A percentile compares a stretch with the other conserved stretches of the same genome.
These are phyloP conservation scores for Trichophyton mentagrophytes DNA, from an alignment of 2,329 filamentous ascomycete genomes.

Conservation along the genomic window DNA sequence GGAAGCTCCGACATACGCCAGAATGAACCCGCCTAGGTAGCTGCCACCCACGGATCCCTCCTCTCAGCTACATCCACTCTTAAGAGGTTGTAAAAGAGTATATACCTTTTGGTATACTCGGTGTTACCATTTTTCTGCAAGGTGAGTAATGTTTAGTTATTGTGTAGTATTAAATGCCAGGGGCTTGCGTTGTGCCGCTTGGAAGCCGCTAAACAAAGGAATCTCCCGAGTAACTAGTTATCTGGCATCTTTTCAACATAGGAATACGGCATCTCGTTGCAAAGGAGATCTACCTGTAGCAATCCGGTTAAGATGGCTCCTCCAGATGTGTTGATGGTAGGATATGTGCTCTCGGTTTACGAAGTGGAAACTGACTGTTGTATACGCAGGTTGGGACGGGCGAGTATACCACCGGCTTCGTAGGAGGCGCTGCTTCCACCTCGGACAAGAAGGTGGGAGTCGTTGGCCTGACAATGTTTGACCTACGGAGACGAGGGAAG, in stretches of 20 bases:
- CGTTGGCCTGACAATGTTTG: conserved; percentile 78
- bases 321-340: conserved; percentile 57
- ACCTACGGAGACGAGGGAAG: conserved; percentile 76
- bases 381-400: conserved; percentile 62
- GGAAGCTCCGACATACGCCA: not conserved
- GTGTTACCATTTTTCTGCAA: too few species aligned
- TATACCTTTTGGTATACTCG: too few species aligned
- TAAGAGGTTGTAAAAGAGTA: too few species aligned
- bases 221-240: not conserved
- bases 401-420: conserved; percentile 93
- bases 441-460: conserved; percentile 97
- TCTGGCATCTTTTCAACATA: not conserved
- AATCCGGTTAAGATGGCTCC: conserved; percentile 21
- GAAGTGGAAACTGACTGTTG: conserved; percentile 8
- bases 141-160: too few species aligned
- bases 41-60: not conserved
- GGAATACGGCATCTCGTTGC: not conserved
- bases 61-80: too few species aligned
- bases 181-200: not conserved
- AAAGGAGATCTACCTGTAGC: too few species aligned
- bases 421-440: conserved; percentile 65
- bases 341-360: conserved; percentile 10
- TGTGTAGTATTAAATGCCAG: too few species aligned
- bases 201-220: not conserved
- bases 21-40: not conserved